phyloP scores from a whole-genome alignment of 306 rosid species.

The Inga leiocalycina region DNA sequence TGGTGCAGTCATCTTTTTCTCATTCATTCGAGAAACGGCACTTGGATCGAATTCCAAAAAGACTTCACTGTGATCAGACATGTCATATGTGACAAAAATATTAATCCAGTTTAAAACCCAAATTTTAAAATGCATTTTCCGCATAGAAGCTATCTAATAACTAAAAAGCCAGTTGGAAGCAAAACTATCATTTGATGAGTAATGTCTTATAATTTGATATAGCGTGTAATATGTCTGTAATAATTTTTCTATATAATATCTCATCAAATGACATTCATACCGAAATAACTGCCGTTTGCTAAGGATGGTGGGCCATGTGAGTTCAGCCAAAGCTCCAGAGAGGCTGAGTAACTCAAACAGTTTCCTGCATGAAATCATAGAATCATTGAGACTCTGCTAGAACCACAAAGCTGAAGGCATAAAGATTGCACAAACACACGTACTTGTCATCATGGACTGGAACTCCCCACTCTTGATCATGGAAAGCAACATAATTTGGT shows the following conservation, averaged over 20 bases:
- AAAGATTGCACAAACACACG: slow-evolving; percentile 39
- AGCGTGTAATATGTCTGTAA: background rate
- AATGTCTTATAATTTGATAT: slow-evolving; percentile 16
- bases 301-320: slow-evolving; percentile 73
- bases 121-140: slow-evolving; percentile 13
- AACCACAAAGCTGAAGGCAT: slow-evolving; percentile 32
- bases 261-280: slow-evolving; percentile 42
- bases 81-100: slow-evolving; percentile 19
- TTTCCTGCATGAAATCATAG: slow-evolving; percentile 48
- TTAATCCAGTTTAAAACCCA: slow-evolving; percentile 27
- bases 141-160: slow-evolving; percentile 8
- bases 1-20: slow-evolving; percentile 59
- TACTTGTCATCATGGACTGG: slow-evolving; percentile 77
- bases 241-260: background rate
- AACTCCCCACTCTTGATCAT: slow-evolving; percentile 80
- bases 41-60: slow-evolving; percentile 73
- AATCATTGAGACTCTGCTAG: slow-evolving; percentile 15
- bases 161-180: slow-evolving; percentile 27
- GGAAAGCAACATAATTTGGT: slow-evolving; percentile 63
- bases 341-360: slow-evolving; percentile 77
- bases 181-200: slow-evolving; percentile 23
- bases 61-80: slow-evolving; percentile 56
- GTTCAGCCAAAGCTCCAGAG: slow-evolving; percentile 83
- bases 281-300: slow-evolving; percentile 63
- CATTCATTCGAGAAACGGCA: slow-evolving; percentile 60